Conservation (phyloP, 2,329 filamentous ascomycete genomes). For the Fusarium phyllophilum region DNA sequence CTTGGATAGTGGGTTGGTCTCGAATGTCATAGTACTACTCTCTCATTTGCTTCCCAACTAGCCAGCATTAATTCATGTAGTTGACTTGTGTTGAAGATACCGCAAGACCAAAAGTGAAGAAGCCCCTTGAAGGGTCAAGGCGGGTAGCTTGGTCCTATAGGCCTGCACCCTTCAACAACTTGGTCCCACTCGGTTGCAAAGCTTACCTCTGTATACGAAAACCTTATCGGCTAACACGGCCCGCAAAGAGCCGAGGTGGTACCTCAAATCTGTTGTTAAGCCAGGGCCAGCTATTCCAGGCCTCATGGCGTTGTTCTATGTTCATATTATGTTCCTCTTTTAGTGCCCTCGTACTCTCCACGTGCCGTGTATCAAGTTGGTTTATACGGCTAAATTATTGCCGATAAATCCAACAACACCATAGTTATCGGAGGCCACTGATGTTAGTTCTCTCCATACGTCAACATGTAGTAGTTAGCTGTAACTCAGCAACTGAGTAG, state of each 20-base stretch:
- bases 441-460: fast-evolving
- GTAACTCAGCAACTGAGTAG: fast-evolving
- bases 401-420: background rate
- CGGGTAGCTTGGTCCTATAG: too few species aligned
- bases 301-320: fast-evolving
- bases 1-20: fast-evolving
- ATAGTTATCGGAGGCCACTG: fast-evolving
- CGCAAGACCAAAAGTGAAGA: too few species aligned
- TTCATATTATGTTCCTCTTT: fast-evolving
- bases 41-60: too few species aligned
- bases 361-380: fast-evolving
- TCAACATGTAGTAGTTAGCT: too few species aligned
- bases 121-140: too few species aligned
- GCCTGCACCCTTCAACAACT: too few species aligned
- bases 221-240: background rate
- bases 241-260: background rate
- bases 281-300: fast-evolving
- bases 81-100: too few species aligned
- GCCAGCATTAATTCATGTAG: fast-evolving
- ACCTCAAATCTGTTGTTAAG: background rate
- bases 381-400: fast-evolving
- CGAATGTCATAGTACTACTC: background rate
- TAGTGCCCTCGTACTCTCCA: fast-evolving
- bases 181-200: too few species aligned
- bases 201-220: background rate